Percentiles rank a stretch among this genome's conserved stretches.
These are phyloP conservation scores for Starmerella bombicola DNA, from an alignment of 805 yeast species.

Conservation along the genomic window DNA sequence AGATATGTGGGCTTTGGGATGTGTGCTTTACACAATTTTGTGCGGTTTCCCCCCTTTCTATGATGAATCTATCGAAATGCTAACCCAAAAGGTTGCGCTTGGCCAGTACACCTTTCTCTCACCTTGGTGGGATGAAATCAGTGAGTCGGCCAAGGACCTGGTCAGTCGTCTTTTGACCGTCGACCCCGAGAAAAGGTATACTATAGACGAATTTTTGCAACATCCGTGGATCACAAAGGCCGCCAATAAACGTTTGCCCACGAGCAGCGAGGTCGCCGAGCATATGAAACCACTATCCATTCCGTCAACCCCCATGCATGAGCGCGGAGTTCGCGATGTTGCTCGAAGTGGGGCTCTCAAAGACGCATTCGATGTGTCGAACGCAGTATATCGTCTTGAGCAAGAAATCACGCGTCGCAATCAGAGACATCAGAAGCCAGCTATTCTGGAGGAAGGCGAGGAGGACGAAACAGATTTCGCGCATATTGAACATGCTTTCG, in stretches of 20 bases:
- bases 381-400: constrained; percentile 73
- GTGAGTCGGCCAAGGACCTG: constrained; percentile 54
- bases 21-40: constrained; percentile 80
- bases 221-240: constrained; percentile 60
- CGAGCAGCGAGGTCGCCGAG: constrained; percentile 10
- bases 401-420: constrained; percentile 40
- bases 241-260: constrained; percentile 12
- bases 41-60: constrained; percentile 98
- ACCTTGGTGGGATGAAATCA: constrained; percentile 87
- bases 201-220: constrained; percentile 54
- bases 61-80: constrained; percentile 61
- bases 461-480: constrained; percentile 22
- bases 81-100: constrained; percentile 66
- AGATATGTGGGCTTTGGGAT: constrained; percentile 98
- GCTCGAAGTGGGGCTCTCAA: constrained; percentile 72
- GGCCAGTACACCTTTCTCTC: constrained; percentile 65
- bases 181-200: constrained; percentile 53
- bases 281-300: constrained; percentile 5
- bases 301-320: constrained; percentile 17
- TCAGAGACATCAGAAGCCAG: constrained; percentile 17
- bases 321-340: constrained; percentile 27
- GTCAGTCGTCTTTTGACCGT: constrained; percentile 58
- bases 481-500: constrained; percentile 16
- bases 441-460: constrained; percentile 28
- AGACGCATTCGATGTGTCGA: constrained; percentile 76